Evolutionary conservation across 1,139 yeast species (phyloP), one percentile per base, ranked within the genome.

Genomic region (Nakaseomyces bracarensis): DNA sequence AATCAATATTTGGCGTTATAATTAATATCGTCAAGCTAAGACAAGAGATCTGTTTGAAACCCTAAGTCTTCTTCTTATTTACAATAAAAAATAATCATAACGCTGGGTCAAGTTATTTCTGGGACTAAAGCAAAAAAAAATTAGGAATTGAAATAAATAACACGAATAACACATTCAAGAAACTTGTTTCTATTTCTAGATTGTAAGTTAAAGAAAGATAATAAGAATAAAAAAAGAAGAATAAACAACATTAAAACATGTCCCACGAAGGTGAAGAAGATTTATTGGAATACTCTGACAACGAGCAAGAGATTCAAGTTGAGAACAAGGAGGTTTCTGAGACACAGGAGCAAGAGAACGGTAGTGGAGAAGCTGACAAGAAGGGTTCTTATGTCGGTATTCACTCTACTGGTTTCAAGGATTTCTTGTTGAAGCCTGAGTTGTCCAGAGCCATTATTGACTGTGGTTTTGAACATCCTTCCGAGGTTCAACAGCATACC

Each of bases 381-480:
- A 89, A 91, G 69, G 98, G 98, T 59, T 87, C 97, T 41, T 91
- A 91, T 60, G 97, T 89, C 48, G 97, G 97, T 63, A 85, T 87
- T 60, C 97, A 91, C 68, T 91, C 97, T 53, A 89, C 97, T 50
- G 96, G 97, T 65, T 91, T 91, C 79, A 86, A 95, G 70, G 98
- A 91, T 69, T 91, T 91, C 69, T 72, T 91, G 61, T 76, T 91
- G 67, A 91, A 91, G 72, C 96, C 97, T 21, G 98, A 91, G 69
- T 75, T 91, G 57, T 75, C 91, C 59, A 82, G 98, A 70, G 98
- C 98, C 52, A 91, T 91, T 64, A 95, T 91, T 56, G 98, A 91
- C 69, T 87, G 96, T 74, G 98, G 98, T 74, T 91, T 91, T 64
- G 98, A 91, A 73, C 98, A 91, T 72, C 98, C 98, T 54, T 87